phyloP scores from a whole-genome alignment of 306 rosid species.

The Echinosophora koreensis region DNA sequence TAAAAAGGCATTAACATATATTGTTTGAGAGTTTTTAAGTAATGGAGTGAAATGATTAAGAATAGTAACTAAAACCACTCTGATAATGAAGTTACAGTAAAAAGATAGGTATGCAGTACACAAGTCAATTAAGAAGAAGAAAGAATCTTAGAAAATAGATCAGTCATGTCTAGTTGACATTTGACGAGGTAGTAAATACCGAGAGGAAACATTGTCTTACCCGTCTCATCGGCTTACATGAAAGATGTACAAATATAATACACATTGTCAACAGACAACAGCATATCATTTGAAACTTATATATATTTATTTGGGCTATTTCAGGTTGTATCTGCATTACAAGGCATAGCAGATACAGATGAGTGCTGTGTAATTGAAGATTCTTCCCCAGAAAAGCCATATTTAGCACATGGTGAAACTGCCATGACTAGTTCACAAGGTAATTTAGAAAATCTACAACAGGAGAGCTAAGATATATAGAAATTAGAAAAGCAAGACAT shows the following conservation, averaged over 20 bases:
- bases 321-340: slow-evolving; percentile 59
- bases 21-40: too few species aligned
- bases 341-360: slow-evolving; percentile 47
- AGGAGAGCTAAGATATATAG: not conserved
- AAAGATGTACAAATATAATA: slow-evolving; percentile 10
- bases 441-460: slow-evolving; percentile 29
- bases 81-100: not conserved
- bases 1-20: too few species aligned
- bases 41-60: too few species aligned
- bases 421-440: slow-evolving; percentile 38
- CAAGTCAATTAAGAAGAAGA: not conserved
- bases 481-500: slow-evolving; percentile 1
- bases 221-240: not conserved
- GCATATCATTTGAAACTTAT: slow-evolving; percentile 29
- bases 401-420: slow-evolving; percentile 2
- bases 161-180: not conserved
- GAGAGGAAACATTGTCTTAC: not conserved
- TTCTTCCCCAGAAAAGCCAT: slow-evolving; percentile 39
- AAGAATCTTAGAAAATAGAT: too few species aligned
- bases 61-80: too few species aligned
- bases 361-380: slow-evolving; percentile 25
- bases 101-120: slow-evolving; percentile 7
- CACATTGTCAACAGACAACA: not conserved
- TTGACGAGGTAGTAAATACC: not conserved
- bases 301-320: slow-evolving; percentile 32